A percentile compares a stretch with the other conserved stretches of the same genome.
Conservation (phyloP, 495 filamentous ascomycete genomes). For the Bryoglossum gracile region DNA sequence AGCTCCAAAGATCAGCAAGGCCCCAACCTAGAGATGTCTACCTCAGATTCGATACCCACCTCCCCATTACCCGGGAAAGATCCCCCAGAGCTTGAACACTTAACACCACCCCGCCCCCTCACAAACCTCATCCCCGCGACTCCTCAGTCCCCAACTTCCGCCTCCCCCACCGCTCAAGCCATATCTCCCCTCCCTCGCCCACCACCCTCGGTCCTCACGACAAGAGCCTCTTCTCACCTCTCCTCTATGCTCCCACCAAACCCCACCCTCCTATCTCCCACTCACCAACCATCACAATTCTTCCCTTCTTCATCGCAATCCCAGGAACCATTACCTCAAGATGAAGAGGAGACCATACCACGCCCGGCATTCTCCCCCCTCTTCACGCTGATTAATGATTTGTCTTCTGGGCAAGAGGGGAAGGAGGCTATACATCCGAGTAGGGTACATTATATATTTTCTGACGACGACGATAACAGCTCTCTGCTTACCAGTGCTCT, state of each 20-base stretch:
- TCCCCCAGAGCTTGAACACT: constrained; percentile 3
- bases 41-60: constrained; percentile 16
- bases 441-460: constrained; percentile 84
- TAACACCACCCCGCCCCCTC: not conserved
- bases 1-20: not conserved
- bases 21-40: not conserved
- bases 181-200: not conserved
- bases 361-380: constrained; percentile 48
- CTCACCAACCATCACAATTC: too few species aligned
- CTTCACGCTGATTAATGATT: constrained; percentile 58
- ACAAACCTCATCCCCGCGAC: not conserved
- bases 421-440: constrained; percentile 57
- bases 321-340: not conserved
- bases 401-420: constrained; percentile 33
- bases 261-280: too few species aligned
- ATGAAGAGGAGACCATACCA: not conserved
- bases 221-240: not conserved
- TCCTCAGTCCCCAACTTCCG: constrained; percentile 1
- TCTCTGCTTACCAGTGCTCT: constrained; percentile 47
- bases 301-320: too few species aligned
- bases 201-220: not conserved
- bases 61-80: constrained; percentile 18
- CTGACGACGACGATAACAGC: constrained; percentile 63
- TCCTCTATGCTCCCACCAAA: not conserved
- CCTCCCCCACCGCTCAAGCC: not conserved